Conservation (phyloP, 495 filamentous ascomycete species). For the Aspergillus biplanus region DNA sequence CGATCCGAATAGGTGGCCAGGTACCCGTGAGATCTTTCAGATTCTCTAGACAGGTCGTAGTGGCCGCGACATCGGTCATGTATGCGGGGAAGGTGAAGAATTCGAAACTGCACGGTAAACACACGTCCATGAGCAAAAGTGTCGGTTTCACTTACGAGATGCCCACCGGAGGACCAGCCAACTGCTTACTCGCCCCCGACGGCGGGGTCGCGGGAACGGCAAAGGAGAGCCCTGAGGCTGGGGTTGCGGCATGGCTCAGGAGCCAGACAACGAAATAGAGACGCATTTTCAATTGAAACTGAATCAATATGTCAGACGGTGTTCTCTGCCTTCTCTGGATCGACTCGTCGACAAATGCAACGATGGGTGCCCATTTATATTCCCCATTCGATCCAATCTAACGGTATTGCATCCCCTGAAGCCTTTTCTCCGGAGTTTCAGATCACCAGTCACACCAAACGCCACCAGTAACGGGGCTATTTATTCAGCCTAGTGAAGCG, state of each 20-base stretch:
- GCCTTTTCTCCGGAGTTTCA: neutral
- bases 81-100: slow-evolving; percentile 66
- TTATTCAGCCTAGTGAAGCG: neutral
- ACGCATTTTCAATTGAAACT: neutral
- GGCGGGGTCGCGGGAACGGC: slow-evolving; percentile 15
- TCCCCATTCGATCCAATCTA: too few species aligned
- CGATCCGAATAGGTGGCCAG: slow-evolving; percentile 62
- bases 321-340: too few species aligned
- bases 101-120: slow-evolving; percentile 43
- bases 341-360: too few species aligned
- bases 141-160: slow-evolving; percentile 48
- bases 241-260: neutral
- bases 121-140: neutral
- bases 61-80: slow-evolving; percentile 56
- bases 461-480: neutral
- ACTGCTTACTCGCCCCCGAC: slow-evolving; percentile 12
- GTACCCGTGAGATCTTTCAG: slow-evolving; percentile 55
- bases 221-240: slow-evolving; percentile 9
- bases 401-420: neutral
- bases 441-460: neutral
- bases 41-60: slow-evolving; percentile 57
- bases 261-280: neutral
- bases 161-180: slow-evolving; percentile 47
- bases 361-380: too few species aligned
- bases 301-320: too few species aligned